A percentile compares a stretch with the other conserved stretches of the same genome.
These are phyloP conservation scores for Auriscalpium microsporum DNA, from an alignment of 768 basidiomycete species.

Conservation along the genomic window DNA sequence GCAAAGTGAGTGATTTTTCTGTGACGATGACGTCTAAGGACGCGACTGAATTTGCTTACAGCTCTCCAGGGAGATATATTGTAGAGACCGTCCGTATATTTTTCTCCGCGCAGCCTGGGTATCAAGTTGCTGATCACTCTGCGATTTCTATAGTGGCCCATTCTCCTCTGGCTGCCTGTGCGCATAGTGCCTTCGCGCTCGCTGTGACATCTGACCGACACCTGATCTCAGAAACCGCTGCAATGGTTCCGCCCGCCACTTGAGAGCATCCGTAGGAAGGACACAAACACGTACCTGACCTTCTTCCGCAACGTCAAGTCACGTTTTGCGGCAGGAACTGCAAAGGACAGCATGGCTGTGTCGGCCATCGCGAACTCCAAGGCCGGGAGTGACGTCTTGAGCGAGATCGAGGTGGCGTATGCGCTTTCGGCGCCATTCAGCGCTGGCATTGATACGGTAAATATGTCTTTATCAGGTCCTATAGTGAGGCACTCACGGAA, in stretches of 20 bases:
- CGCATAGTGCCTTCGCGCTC: not conserved
- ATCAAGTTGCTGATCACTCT: not conserved
- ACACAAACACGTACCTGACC: not conserved
- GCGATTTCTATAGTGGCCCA: not conserved
- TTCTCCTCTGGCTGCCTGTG: conserved; percentile 7
- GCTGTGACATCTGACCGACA: not conserved
- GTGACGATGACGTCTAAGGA: not conserved
- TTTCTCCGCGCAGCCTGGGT: not conserved
- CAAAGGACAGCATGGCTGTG: conserved; percentile 5
- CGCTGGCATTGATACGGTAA: conserved; percentile 8
- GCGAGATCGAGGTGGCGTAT: conserved; percentile 2
- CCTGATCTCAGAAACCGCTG: not conserved
- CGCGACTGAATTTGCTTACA: not conserved
- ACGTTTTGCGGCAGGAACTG: not conserved
- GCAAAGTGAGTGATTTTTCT: not conserved
- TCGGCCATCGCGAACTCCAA: not conserved
- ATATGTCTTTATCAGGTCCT: not conserved
- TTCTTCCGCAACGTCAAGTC: conserved; percentile 1
- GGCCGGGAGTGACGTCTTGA: not conserved
- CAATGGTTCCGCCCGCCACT: conserved; percentile 9
- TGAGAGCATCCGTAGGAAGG: not conserved
- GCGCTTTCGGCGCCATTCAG: conserved; percentile 6
- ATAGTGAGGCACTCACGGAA: not conserved
- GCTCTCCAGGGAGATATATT: not conserved
- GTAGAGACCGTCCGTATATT: not conserved